Base-by-base conservation (phyloP, 805 yeast species). In the Starmerella sp. region DNA sequence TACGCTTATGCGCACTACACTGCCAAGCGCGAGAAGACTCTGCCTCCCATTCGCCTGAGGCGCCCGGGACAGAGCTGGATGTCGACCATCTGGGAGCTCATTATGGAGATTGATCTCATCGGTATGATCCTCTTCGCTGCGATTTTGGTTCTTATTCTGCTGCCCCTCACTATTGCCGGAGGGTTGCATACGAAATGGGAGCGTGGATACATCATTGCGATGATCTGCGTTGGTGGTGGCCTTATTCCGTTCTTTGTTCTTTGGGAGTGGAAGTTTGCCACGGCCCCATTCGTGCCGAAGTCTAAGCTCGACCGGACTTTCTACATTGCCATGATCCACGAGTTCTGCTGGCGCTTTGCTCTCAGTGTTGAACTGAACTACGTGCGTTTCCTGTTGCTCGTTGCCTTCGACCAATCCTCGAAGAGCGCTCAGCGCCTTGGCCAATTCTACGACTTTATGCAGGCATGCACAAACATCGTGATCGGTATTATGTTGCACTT, bases 121-220 rank as follows among this genome's bases (percentile, higher is more conserved):
- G 95, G 93, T 48, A 68, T 82, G 37, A 60, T 81, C 14, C 66
- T 83, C 28, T 66, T 84, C 60, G 73, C 78, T 51, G 76, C 77
- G 22, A 72, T 75, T 2, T 70, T 85, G 17, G 88, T 86, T 44
- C 76, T 83, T 61, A 72, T 86, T 46, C 72, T 86, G 54, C 80
- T 81, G 15, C 91, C 95, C 30, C 73, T 86, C 60, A 84, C 93
- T 11, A 67, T 86, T 37, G 90, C 90, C 9, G 90, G 87, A 58
- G 89, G 89, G 59, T 65, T 69, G 34, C 50, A 64, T 1, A 59
- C 70, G 2, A 72, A 74, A 50, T 86, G 95, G 95, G 62, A 70
- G 52, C 71, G 73, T 54, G 86, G 78, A 15, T 72, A 78, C 46
- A 74, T 82, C 59, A 80, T 86, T 62, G 91, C 76, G 7, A 87